Evolutionary conservation across 257 asterid genomes (phyloP), one percentile per base, ranked within the genome.

Genomic region (Capsicum chinense): DNA sequence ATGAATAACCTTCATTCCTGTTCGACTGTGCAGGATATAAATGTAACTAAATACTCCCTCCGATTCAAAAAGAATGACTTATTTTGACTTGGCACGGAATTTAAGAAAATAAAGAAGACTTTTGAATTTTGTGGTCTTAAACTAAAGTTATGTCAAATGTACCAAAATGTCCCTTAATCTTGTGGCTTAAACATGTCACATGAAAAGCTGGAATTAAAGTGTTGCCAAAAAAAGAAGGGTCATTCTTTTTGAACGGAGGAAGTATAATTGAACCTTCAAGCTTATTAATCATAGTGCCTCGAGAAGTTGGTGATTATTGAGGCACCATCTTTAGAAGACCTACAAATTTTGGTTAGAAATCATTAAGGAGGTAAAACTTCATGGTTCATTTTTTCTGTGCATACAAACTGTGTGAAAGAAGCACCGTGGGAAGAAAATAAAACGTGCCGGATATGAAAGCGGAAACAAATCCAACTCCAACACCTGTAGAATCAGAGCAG

Each of bases 381-480:
- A 63, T 52, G 48, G 63, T 76, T 52, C 63, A 52, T 6, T 76
- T 50, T 73, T 26, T 76, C 15, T 52, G 81, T 50, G 62, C 64
- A 52, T 33, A 35, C 79, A 71, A 71, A 71, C 56, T 47, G 57
- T 9, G 5, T 44, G 7, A 71, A 47, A 54, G 64, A 35, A 26
- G 50, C 50, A 78, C 50, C 12, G 19, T 6, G 3, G 64, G 82
- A 78, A 78, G 64, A 14, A 26, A 54, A 26, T 54, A 33, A 33
- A 78, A 78, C 48, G 33, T 52, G 82, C 91, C 93, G 98, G 99
- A 97, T 97, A 97, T 97, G 85, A 95, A 90, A 88, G 99, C 98
- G 86, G 99, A 93, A 71, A 90, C 93, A 88, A 97, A 95, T 84
- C 99, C 99, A 91, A 93, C 99, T 89, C 98, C 99, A 91, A 97